These are phyloP conservation scores for Wallacemonas sp. DNA, from an alignment of 208 protist species.

Conservation along the genomic window DNA sequence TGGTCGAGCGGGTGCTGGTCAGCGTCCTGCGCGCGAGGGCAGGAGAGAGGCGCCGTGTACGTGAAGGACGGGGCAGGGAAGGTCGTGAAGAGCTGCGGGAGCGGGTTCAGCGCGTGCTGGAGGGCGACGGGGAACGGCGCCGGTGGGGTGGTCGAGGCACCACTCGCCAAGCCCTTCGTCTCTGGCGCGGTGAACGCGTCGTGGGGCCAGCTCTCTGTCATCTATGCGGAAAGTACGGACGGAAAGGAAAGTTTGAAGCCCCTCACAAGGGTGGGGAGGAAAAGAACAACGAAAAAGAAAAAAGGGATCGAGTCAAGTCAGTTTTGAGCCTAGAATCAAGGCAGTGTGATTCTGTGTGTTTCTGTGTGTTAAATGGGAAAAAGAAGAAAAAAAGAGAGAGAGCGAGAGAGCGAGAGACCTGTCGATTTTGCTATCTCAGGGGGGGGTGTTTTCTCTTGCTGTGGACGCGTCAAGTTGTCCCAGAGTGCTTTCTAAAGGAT, in stretches of 20 bases:
- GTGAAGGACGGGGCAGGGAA: constrained; percentile 36
- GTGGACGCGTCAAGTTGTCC: no score
- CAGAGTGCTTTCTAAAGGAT: no score
- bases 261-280: not conserved
- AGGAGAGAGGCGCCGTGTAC: constrained; percentile 5
- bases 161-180: not conserved
- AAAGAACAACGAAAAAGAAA: constrained; percentile 17
- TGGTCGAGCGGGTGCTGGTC: not conserved
- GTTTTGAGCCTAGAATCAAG: not conserved
- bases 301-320: not conserved
- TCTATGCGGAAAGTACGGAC: constrained; percentile 6
- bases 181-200: not conserved
- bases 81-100: constrained; percentile 50
- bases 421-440: no score
- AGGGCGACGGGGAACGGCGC: constrained; percentile 27
- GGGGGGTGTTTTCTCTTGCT: no score
- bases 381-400: no score
- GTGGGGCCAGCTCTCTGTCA: constrained; percentile 1
- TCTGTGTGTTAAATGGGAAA: not conserved
- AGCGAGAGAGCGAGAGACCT: no score
- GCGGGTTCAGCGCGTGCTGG: constrained; percentile 34
- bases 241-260: constrained; percentile 2
- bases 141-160: constrained; percentile 16
- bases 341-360: not conserved
- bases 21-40: not conserved